Percentiles rank a stretch among this genome's conserved stretches.
These are phyloP conservation scores for Yarrowia porcina DNA, from an alignment of 805 yeast genomes.

Conservation along the genomic window DNA sequence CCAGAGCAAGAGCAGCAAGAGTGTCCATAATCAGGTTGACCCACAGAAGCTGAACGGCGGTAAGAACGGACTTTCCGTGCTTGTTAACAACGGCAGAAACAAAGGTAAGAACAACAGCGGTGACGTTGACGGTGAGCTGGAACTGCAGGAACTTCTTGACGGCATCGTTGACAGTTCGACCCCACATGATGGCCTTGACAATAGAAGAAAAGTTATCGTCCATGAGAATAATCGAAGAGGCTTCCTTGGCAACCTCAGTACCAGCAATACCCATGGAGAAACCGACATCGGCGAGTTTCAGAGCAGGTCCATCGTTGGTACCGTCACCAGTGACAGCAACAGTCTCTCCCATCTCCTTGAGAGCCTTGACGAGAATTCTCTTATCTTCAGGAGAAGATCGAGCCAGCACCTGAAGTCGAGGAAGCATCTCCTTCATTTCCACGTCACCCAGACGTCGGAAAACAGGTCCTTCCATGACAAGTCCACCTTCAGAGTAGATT, in stretches of 20 bases:
- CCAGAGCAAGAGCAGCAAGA: constrained; percentile 93
- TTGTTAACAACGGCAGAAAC: constrained; percentile 85
- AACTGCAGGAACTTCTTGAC: constrained; percentile 95
- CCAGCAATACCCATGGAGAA: constrained; percentile 99
- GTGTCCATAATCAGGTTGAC: constrained; percentile 98
- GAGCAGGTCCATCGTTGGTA: constrained; percentile 97
- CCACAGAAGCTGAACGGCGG: constrained; percentile 97
- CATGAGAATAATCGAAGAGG: constrained; percentile 87
- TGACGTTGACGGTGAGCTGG: constrained; percentile 91
- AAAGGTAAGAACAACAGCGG: constrained; percentile 94
- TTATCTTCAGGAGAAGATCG: constrained; percentile 97
- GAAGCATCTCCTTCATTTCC: constrained; percentile 61
- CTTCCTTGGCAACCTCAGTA: constrained; percentile 98
- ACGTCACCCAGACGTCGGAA: constrained; percentile 64
- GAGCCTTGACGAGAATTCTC: constrained; percentile 74
- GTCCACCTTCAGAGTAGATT: constrained; percentile 56
- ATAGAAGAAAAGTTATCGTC: constrained; percentile 92
- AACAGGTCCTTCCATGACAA: constrained; percentile 89
- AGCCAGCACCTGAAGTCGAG: constrained; percentile 78
- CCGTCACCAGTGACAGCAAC: constrained; percentile 99
- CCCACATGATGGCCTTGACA: constrained; percentile 98
- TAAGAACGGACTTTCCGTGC: constrained; percentile 79
- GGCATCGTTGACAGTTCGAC: constrained; percentile 91
- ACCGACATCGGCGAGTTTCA: constrained; percentile 95
- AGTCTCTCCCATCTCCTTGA: constrained; percentile 79